These are phyloP conservation scores for Arthrobotrys megalospora DNA, from an alignment of 2,329 filamentous ascomycete species.

Conservation along the genomic window DNA sequence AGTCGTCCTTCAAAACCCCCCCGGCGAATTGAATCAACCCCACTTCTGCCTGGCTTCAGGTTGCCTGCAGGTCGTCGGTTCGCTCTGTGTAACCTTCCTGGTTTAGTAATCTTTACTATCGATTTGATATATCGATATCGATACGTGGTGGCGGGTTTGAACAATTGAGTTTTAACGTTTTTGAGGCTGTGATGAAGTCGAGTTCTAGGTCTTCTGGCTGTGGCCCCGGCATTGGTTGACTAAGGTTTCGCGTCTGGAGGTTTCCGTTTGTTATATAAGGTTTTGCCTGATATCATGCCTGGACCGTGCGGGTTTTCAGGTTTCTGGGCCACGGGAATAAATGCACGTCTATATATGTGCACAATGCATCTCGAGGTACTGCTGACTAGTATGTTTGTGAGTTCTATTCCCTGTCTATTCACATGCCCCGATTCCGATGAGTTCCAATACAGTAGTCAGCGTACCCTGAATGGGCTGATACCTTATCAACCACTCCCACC, in stretches of 20 bases:
- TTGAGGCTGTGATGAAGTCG: background rate
- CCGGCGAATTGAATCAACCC: background rate
- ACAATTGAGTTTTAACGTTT: slow-evolving; percentile 2
- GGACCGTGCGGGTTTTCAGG: background rate
- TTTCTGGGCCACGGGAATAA: no score
- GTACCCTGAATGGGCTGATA: slow-evolving; percentile 15
- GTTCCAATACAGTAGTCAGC: background rate
- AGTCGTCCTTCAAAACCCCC: no score
- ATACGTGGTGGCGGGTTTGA: background rate
- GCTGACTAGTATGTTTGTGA: slow-evolving; percentile 1
- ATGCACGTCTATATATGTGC: no score
- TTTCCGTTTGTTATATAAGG: slow-evolving; percentile 3
- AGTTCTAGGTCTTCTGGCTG: background rate
- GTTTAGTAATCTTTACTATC: slow-evolving; percentile 17
- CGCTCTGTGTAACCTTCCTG: slow-evolving; percentile 26
- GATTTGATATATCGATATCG: background rate
- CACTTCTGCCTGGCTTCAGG: background rate
- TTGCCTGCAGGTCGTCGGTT: background rate
- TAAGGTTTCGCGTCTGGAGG: background rate
- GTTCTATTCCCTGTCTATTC: slow-evolving; percentile 5
- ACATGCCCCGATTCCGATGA: background rate
- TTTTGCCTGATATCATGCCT: background rate
- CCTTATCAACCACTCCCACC: slow-evolving; percentile 1
- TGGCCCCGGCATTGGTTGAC: background rate
- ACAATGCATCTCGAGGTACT: no score